These are phyloP conservation scores for Cercospora sp. DNA, from an alignment of 2,329 filamentous ascomycete genomes.

Conservation along the genomic window DNA sequence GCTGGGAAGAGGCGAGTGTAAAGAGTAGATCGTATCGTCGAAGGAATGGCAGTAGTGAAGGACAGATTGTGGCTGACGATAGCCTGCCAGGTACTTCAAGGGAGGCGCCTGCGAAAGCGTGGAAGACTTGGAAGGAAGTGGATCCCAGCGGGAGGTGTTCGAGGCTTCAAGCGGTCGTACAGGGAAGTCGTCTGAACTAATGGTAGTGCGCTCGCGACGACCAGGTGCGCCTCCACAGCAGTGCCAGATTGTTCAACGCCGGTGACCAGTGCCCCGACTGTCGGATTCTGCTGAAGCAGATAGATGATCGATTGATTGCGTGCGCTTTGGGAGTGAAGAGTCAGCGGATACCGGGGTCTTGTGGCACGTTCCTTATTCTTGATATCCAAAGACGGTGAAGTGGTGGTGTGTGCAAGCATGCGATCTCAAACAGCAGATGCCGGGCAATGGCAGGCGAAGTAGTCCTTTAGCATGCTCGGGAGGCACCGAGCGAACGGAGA, in stretches of 20 bases:
- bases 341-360: conserved; percentile 24
- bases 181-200: conserved; percentile 25
- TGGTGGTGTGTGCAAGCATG: conserved; percentile 25
- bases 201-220: conserved; percentile 21
- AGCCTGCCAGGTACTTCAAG: conserved; percentile 21
- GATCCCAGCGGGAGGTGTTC: conserved; percentile 22
- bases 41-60: background rate
- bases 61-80: conserved; percentile 18
- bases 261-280: conserved; percentile 22
- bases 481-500: conserved; percentile 27
- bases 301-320: conserved; percentile 32
- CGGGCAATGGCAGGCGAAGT: conserved; percentile 30
- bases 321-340: conserved; percentile 26
- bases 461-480: conserved; percentile 22
- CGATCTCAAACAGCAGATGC: conserved; percentile 24
- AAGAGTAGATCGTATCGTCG: conserved; percentile 4
- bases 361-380: conserved; percentile 34
- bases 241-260: conserved; percentile 19
- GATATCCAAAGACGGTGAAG: conserved; percentile 30
- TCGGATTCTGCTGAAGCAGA: conserved; percentile 28
- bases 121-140: conserved; percentile 18
- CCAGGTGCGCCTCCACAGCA: conserved; percentile 24
- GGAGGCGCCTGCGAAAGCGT: conserved; percentile 9
- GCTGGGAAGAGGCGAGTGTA: background rate
- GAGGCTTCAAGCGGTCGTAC: conserved; percentile 23